Conservation (phyloP, 1,139 yeast species). For the Taphrina wiesneri region DNA sequence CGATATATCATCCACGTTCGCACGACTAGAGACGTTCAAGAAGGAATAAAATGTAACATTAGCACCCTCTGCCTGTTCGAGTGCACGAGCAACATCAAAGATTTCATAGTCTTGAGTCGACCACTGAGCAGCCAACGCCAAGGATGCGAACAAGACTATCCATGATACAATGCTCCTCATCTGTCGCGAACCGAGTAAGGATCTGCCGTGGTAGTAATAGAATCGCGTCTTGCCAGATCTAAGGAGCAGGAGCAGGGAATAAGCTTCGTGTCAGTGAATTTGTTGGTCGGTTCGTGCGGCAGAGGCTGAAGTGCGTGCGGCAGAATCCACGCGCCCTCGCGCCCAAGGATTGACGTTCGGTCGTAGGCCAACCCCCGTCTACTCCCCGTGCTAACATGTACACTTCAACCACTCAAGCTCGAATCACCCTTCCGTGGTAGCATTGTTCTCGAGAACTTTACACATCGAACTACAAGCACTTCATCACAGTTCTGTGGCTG, state of each 20-base stretch:
- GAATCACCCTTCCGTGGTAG: too few species aligned
- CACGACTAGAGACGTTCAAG: constrained; percentile 56
- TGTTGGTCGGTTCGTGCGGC: not conserved
- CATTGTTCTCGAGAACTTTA: too few species aligned
- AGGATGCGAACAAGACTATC: not conserved
- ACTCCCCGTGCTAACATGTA: too few species aligned
- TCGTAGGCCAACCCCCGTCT: not conserved
- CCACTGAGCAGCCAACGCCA: constrained; percentile 31
- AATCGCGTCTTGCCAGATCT: too few species aligned
- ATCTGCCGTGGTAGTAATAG: too few species aligned
- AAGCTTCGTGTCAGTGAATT: not conserved
- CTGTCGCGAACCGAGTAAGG: not conserved
- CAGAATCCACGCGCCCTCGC: not conserved
- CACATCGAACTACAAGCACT: too few species aligned
- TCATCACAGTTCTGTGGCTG: too few species aligned
- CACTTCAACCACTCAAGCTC: too few species aligned
- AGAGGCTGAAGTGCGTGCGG: not conserved
- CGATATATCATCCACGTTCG: constrained; percentile 64
- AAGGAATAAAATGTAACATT: constrained; percentile 69
- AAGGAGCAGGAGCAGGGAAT: not conserved
- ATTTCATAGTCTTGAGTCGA: constrained; percentile 50
- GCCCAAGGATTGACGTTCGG: not conserved
- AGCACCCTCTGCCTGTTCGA: constrained; percentile 63
- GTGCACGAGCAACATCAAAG: constrained; percentile 68
- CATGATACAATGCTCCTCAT: not conserved